Base-by-base conservation (phyloP, 352 stramenopile genomes). In the Pythium scleroteichum region DNA sequence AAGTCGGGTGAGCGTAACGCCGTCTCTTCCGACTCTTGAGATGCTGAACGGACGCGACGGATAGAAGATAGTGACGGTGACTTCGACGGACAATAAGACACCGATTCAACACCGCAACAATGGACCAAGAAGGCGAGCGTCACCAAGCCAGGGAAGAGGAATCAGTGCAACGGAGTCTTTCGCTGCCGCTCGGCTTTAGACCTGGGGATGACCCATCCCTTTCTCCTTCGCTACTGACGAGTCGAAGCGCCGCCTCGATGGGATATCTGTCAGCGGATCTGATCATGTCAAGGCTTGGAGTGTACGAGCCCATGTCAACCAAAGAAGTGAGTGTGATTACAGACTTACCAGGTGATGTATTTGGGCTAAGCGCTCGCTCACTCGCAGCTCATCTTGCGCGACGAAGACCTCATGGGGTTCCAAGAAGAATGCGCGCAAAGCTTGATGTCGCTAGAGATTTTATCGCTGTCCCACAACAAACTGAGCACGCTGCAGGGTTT, bases 401-500 rank as follows among this genome's bases (percentile, higher is more conserved):
- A 91, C 55, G 81, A 90, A 69, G 65, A 64, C 3, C 45, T 94
- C 20, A 49, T 66, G 4, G 62, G 61, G 5, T 32, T 92, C 24
- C 72, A 91, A 44, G 67, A 78, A 22, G 53, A 45, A 45, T 94
- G 82, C 56, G 85, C 85, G 1, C 70, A 83, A 57, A 72, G 63
- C 33, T 60, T 94, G 46, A 54, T 71, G 10, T 79, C 73, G 51
- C 60, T 94, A 13, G 85, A 94, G 69, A 78, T 94, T 29, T 59
- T 94, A n/a, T 94, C 85, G 24, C 68, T 94, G 2, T 94, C 85
- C 5, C 85, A 94, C 77, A 94, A 94, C 60, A 69, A 65, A 17
- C 68, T 94, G 22, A 57, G 64, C 23, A 82, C 75, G 39, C 66
- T 94, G 2, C 56, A 84, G 4, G 59, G 83, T 27, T 94, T 92